Conservation (phyloP, 495 filamentous ascomycete genomes). For the Chaetomium fimeti region DNA sequence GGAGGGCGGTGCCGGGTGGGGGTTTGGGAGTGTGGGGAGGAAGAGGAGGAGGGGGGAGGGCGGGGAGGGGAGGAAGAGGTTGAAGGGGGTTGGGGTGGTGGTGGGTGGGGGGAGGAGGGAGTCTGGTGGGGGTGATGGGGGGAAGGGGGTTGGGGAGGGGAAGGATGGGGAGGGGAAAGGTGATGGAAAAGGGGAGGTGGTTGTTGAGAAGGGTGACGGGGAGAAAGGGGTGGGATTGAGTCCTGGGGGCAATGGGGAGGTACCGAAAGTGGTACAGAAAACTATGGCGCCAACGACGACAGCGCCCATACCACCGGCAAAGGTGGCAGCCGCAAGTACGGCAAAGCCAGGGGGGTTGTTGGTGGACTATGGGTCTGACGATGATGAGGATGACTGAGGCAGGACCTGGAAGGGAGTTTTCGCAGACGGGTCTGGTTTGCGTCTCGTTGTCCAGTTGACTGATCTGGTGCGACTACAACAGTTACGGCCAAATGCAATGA, state of each 20-base stretch:
- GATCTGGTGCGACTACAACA: too few species aligned
- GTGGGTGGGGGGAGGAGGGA: conserved; percentile 1
- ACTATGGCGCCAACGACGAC: background rate
- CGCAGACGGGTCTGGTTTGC: too few species aligned
- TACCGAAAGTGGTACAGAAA: background rate
- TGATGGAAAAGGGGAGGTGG: background rate
- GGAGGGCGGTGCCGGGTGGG: conserved; percentile 15
- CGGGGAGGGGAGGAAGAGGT: conserved; percentile 23
- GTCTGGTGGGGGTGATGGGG: conserved; percentile 22
- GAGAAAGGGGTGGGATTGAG: background rate
- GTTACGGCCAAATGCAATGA: too few species aligned
- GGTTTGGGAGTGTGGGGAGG: conserved; percentile 24
- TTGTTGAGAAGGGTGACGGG: background rate
- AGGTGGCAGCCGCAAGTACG: background rate
- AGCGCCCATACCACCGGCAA: background rate
- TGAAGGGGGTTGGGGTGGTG: conserved; percentile 23
- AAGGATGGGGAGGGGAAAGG: background rate
- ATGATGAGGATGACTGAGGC: conserved; percentile 31
- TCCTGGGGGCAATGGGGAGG: background rate
- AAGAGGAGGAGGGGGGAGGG: conserved; percentile 24
- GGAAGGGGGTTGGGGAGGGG: conserved; percentile 24
- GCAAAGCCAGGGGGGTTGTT: conserved; percentile 30
- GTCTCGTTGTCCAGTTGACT: too few species aligned
- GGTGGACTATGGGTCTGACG: conserved; percentile 36
- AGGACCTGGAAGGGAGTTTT: background rate